phyloP scores from a whole-genome alignment of 352 stramenopile species.

The Elongisporangium prolatum region DNA sequence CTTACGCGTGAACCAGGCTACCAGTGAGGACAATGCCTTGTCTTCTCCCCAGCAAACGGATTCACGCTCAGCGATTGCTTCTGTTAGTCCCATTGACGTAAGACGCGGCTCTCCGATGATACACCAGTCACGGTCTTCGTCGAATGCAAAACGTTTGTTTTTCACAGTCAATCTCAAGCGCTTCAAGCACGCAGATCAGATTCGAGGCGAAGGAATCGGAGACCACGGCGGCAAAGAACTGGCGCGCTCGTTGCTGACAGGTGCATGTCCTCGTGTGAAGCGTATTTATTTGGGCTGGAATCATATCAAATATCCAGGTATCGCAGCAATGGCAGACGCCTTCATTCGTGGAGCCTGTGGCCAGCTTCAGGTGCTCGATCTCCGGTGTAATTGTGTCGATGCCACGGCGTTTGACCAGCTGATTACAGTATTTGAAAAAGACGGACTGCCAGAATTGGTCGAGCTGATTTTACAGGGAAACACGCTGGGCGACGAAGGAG shows the following conservation, averaged over 20 bases:
- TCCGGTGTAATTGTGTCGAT: constrained; percentile 62
- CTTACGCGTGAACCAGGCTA: constrained; percentile 37
- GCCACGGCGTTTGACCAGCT: constrained; percentile 30
- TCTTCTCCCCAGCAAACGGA: neutral
- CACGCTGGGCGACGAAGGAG: constrained; percentile 49
- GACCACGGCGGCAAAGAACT: constrained; percentile 51
- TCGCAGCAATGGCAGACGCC: constrained; percentile 43
- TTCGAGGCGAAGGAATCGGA: constrained; percentile 53
- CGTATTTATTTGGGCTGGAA: constrained; percentile 64
- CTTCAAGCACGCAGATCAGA: constrained; percentile 64
- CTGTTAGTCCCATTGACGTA: neutral
- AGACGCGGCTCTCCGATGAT: neutral
- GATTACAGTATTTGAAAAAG: constrained; percentile 38
- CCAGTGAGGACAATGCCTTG: neutral
- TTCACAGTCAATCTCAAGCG: constrained; percentile 73
- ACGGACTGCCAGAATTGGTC: constrained; percentile 42
- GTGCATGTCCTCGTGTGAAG: constrained; percentile 55
- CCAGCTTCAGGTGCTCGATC: constrained; percentile 53
- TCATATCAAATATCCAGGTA: constrained; percentile 45
- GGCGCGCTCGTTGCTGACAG: constrained; percentile 54
- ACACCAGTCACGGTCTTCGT: neutral
- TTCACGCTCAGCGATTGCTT: neutral
- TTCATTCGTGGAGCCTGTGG: constrained; percentile 50
- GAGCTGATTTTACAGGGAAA: constrained; percentile 57
- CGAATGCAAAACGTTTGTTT: constrained; percentile 38